A percentile compares a stretch with the other conserved stretches of the same genome.
Conservation (phyloP, 805 yeast genomes). For the Myxozyma neglecta region DNA sequence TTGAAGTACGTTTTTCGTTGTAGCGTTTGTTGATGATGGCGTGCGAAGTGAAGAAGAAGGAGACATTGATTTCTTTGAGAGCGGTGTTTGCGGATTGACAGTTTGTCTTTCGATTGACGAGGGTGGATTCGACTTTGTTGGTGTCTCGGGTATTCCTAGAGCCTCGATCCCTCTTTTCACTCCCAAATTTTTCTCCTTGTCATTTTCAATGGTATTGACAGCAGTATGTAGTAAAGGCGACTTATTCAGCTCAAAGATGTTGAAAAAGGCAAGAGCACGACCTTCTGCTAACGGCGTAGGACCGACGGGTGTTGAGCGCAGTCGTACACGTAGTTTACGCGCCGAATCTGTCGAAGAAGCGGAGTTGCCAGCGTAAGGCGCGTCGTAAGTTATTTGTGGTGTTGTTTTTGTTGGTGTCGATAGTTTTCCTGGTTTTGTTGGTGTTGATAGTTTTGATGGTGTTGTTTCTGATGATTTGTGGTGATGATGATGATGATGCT, state of each 20-base stretch:
- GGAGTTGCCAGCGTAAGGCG: slow-evolving; percentile 15
- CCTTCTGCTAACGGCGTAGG: slow-evolving; percentile 34
- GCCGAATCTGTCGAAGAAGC: slow-evolving; percentile 9
- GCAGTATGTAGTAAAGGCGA: background rate
- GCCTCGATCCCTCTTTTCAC: background rate
- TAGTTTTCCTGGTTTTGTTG: background rate
- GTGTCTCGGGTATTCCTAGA: slow-evolving; percentile 1
- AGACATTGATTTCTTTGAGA: background rate
- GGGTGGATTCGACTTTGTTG: slow-evolving; percentile 5
- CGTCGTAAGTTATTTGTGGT: slow-evolving; percentile 1
- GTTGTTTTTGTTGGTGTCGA: slow-evolving; percentile 2
- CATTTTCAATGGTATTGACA: background rate
- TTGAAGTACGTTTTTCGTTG: background rate
- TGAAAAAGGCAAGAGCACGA: slow-evolving; percentile 30
- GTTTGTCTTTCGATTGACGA: background rate
- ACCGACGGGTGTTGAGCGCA: slow-evolving; percentile 20
- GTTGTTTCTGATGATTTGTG: background rate
- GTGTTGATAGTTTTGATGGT: background rate
- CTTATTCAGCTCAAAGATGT: slow-evolving; percentile 10
- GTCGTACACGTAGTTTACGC: background rate
- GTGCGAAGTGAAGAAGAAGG: slow-evolving; percentile 1
- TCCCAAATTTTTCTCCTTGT: background rate
- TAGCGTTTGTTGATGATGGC: slow-evolving; percentile 1
- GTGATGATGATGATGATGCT: background rate
- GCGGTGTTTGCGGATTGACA: background rate